Conservation (phyloP, 2,329 filamentous ascomycete species). For the Aspergillus sp. region DNA sequence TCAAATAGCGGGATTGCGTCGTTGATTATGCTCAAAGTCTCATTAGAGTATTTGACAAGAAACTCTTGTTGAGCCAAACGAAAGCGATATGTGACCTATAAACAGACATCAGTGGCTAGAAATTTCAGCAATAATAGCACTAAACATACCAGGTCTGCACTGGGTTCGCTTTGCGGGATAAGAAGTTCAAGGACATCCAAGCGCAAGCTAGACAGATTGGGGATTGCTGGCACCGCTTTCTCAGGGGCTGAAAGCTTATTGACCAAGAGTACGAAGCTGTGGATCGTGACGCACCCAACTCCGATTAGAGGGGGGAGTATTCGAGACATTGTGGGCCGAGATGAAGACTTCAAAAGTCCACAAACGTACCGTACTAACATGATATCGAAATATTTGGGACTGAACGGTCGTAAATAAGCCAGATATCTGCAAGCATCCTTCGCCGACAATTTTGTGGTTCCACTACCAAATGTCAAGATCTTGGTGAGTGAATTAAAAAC, state of each 20-base stretch:
- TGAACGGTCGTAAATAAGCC: conserved; percentile 44
- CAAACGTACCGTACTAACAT: conserved; percentile 46
- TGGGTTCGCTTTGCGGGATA: conserved; percentile 20
- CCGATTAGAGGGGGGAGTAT: conserved; percentile 44
- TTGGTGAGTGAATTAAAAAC: conserved; percentile 44
- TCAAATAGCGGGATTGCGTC: conserved; percentile 28
- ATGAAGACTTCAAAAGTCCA: conserved; percentile 34
- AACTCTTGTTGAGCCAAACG: conserved; percentile 41
- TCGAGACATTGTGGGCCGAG: conserved; percentile 31
- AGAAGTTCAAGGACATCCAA: conserved; percentile 36
- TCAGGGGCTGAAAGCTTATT: conserved; percentile 31
- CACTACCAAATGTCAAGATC: conserved; percentile 32
- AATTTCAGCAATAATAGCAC: neutral
- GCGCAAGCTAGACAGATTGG: conserved; percentile 27
- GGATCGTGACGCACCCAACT: conserved; percentile 46
- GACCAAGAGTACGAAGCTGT: conserved; percentile 38
- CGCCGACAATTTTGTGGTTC: conserved; percentile 29
- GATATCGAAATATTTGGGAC: conserved; percentile 44
- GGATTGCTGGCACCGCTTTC: conserved; percentile 20
- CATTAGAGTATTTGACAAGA: conserved; percentile 32
- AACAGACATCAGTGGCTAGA: neutral
- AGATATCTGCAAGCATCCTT: conserved; percentile 43
- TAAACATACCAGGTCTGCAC: conserved; percentile 33
- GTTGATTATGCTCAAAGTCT: conserved; percentile 34
- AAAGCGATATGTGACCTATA: conserved; percentile 41